Conservation (phyloP, 1,284 basidiomycete genomes). For the Leccinum fuscescens region DNA sequence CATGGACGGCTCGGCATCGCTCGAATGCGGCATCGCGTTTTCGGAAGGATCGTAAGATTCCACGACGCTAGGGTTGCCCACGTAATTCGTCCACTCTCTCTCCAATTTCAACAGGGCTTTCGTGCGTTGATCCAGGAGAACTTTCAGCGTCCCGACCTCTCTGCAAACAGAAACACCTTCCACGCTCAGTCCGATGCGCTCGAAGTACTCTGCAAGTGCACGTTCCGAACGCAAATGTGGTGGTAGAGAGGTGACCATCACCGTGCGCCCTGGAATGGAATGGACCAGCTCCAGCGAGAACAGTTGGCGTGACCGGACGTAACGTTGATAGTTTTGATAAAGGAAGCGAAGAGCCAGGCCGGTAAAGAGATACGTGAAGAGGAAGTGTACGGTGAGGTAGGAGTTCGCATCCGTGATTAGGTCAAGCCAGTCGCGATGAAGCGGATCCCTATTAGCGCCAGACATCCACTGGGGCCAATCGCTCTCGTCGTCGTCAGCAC, state of each 20-base stretch:
- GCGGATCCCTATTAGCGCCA: constrained; percentile 30
- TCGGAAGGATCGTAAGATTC: constrained; percentile 71
- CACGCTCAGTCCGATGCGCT: constrained; percentile 75
- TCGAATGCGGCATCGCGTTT: constrained; percentile 40
- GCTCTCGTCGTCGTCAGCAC: constrained; percentile 51
- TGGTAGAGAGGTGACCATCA: constrained; percentile 85
- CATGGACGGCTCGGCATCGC: constrained; percentile 48
- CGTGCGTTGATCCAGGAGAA: constrained; percentile 76
- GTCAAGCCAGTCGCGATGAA: constrained; percentile 71
- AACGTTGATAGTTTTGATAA: constrained; percentile 86
- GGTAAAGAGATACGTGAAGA: constrained; percentile 94
- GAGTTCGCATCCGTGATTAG: constrained; percentile 84
- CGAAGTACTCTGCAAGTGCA: constrained; percentile 90
- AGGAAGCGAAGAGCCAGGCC: constrained; percentile 82
- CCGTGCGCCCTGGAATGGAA: constrained; percentile 90
- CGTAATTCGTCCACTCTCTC: constrained; percentile 82
- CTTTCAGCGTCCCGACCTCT: constrained; percentile 74
- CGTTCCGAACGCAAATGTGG: constrained; percentile 81
- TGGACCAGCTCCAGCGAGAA: constrained; percentile 93
- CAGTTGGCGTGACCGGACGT: constrained; percentile 89
- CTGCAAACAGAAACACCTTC: constrained; percentile 90
- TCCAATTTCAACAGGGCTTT: constrained; percentile 78
- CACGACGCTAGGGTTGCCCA: constrained; percentile 87
- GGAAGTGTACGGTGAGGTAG: constrained; percentile 82
- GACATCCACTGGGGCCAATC: constrained; percentile 45